Evolutionary conservation across 176 grass and related monocot species (phyloP).

Genomic region (Eleusine indica): DNA sequence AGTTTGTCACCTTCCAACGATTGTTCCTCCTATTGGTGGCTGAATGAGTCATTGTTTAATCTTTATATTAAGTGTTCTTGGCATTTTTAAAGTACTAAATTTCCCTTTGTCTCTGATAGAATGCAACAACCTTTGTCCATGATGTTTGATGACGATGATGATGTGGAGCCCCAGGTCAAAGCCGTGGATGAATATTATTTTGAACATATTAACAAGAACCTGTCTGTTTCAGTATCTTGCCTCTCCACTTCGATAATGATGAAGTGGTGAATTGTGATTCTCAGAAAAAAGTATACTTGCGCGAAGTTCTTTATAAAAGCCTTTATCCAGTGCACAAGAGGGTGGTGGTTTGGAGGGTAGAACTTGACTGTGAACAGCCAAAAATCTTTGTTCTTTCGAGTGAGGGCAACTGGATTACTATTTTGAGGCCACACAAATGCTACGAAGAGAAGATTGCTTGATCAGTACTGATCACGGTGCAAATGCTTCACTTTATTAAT

Average conservation of each 20-base stretch:
- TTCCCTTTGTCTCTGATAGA: background rate
- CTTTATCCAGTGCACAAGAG: conserved; percentile 32
- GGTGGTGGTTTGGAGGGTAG: conserved; percentile 62
- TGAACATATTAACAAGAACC: background rate
- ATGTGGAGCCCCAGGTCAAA: background rate
- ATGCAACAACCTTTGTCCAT: background rate
- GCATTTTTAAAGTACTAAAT: background rate
- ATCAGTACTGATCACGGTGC: conserved; percentile 60
- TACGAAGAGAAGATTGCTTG: conserved; percentile 44
- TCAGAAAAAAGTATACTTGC: conserved; percentile 43
- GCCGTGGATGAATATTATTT: conserved; percentile 50
- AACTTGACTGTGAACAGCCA: conserved; percentile 41
- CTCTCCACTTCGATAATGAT: conserved; percentile 28
- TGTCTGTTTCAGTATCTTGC: conserved; percentile 59
- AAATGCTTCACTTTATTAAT: conserved; percentile 64
- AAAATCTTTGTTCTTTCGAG: conserved; percentile 50
- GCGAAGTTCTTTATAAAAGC: conserved; percentile 25
- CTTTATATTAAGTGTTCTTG: background rate
- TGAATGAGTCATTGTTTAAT: background rate
- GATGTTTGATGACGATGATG: conserved; percentile 43
- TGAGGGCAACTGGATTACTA: conserved; percentile 59
- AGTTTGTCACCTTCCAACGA: background rate
- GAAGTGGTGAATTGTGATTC: background rate
- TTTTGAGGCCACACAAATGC: conserved; percentile 52
- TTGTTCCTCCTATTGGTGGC: background rate